A percentile compares a stretch with the other conserved stretches of the same genome.
Conservation (phyloP, 2,329 filamentous ascomycete genomes). For the Diaporthe humulicola region DNA sequence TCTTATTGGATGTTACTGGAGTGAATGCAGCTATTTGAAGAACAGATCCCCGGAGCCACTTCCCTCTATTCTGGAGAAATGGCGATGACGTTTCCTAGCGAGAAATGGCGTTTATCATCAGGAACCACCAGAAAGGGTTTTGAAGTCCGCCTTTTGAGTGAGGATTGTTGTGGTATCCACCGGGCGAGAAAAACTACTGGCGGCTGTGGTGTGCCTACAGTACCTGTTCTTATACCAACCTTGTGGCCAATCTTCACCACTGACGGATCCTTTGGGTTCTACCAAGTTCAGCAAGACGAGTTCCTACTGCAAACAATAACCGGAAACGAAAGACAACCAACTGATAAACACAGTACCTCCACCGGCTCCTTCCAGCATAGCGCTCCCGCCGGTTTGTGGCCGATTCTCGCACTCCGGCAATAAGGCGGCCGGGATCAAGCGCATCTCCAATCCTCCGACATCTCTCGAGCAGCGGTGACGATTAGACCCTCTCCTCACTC, state of each 20-base stretch:
- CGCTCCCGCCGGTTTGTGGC: conserved; percentile 28
- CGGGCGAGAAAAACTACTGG: not conserved
- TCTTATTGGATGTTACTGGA: not conserved
- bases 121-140: not conserved
- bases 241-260: not conserved
- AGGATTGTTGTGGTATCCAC: not conserved
- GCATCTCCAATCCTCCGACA: conserved; percentile 16
- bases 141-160: not conserved
- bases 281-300: conserved; percentile 1
- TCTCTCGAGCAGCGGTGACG: conserved; percentile 29
- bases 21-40: conserved; percentile 12
- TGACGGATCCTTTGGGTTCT: not conserved
- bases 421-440: conserved; percentile 34
- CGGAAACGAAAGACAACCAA: not conserved
- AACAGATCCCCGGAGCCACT: not conserved
- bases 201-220: not conserved
- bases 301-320: not conserved
- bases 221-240: not conserved
- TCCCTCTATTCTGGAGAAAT: not conserved
- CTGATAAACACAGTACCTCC: not conserved
- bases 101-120: not conserved
- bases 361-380: not conserved
- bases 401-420: conserved; percentile 36
- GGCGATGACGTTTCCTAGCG: conserved; percentile 9
- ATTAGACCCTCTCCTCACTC: conserved; percentile 22